Evolutionary conservation across 495 filamentous ascomycete genomes (phyloP).

Genomic region (Penicillium psychrofluorescens): DNA sequence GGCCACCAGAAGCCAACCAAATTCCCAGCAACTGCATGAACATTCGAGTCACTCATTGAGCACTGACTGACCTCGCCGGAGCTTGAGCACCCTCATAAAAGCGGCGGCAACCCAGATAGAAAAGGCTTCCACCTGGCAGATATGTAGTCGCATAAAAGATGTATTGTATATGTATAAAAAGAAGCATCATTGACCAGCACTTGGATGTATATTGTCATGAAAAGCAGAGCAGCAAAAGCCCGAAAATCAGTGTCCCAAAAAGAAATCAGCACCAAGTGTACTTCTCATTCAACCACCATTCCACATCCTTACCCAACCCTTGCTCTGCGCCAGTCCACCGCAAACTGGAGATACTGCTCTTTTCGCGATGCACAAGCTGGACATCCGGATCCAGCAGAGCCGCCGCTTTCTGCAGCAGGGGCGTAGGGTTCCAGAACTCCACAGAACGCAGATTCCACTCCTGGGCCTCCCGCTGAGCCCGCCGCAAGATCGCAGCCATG

Average conservation of each 20-base stretch:
- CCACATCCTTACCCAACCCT: constrained; percentile 48
- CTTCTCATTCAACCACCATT: constrained; percentile 90
- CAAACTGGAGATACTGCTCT: constrained; percentile 55
- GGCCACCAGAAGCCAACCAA: no score
- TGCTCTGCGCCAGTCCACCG: constrained; percentile 52
- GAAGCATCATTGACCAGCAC: not conserved
- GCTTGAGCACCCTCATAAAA: no score
- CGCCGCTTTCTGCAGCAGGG: constrained; percentile 52
- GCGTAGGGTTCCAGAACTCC: constrained; percentile 59
- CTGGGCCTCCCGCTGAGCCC: constrained; percentile 49
- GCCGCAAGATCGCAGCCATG: constrained; percentile 44
- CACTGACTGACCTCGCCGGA: no score
- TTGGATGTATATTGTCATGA: constrained; percentile 1
- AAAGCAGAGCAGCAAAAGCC: not conserved
- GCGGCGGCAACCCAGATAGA: no score
- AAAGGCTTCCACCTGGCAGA: no score
- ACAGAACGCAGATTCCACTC: constrained; percentile 54
- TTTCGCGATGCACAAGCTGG: constrained; percentile 50
- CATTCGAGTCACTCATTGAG: no score
- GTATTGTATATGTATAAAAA: no score
- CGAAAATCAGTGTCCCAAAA: not conserved
- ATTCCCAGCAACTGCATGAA: no score
- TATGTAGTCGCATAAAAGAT: no score
- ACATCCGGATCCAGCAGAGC: constrained; percentile 40
- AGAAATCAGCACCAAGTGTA: constrained; percentile 76